Conservation (phyloP, 192 early-diverging fungal species). For the Coemansia sp. region DNA sequence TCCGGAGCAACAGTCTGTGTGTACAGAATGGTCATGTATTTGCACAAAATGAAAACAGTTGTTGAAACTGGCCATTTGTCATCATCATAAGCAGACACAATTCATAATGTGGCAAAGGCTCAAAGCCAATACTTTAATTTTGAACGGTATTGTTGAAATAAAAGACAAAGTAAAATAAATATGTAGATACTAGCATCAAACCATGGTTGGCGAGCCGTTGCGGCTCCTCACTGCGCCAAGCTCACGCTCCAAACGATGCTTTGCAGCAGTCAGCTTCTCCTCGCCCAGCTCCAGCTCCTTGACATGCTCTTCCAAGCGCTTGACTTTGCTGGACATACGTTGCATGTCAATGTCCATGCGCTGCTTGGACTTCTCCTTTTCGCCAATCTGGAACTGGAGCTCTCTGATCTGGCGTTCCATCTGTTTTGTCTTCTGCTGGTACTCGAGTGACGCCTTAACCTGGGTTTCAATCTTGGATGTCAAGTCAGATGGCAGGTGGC, state of each 20-base stretch:
- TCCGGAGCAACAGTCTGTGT: too few relatives aligned
- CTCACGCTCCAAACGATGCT: constrained; percentile 53
- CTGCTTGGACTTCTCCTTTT: constrained; percentile 80
- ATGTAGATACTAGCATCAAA: not conserved
- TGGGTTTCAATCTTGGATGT: constrained; percentile 38
- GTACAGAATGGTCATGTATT: too few relatives aligned
- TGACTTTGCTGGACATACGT: constrained; percentile 59
- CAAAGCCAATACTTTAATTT: not conserved
- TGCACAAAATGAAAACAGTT: too few relatives aligned
- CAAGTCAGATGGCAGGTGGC: constrained; percentile 45
- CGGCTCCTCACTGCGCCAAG: constrained; percentile 44
- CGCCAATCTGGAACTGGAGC: constrained; percentile 82
- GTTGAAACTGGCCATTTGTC: too few relatives aligned
- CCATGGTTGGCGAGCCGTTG: constrained; percentile 43
- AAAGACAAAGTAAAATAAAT: constrained; percentile 11
- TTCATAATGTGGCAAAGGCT: not conserved
- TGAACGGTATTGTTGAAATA: not conserved
- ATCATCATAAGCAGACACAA: too few relatives aligned
- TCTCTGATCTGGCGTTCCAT: constrained; percentile 79
- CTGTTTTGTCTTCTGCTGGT: constrained; percentile 49
- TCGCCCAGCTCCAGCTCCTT: constrained; percentile 48
- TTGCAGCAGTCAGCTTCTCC: constrained; percentile 39
- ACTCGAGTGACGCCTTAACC: constrained; percentile 48
- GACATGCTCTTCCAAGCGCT: constrained; percentile 49
- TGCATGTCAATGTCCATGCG: constrained; percentile 69